Evolutionary conservation across 2,329 filamentous ascomycete genomes (phyloP), one percentile per base, ranked within the genome.

Genomic region (Thielaviopsis musarum): DNA sequence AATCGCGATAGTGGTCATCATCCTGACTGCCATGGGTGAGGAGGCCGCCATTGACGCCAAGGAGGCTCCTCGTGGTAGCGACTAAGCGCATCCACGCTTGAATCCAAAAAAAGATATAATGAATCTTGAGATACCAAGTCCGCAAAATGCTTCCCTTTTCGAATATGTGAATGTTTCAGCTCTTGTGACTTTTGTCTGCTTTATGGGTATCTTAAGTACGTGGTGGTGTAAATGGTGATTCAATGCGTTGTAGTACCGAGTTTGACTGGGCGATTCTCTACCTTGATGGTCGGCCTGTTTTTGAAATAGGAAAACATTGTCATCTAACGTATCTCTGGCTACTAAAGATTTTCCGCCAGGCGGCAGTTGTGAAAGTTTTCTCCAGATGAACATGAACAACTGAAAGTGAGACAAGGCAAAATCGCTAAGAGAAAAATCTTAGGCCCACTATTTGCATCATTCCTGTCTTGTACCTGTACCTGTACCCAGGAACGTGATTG

Each of bases 1-100:
- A 52, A 26, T 45, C 10, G 64, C 95, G 90, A 90, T 76, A 85
- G 97, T 69, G 86, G 54, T 62, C 28, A 54, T 91, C 69, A 83
- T 98, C 73, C 87, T 95, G 72, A 88, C 88, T 69, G 84, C 93
- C 72, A 98, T 98, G 93, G 88, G 88, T 71, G 91, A 98, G 78
- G 88, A 97, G 81, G 77, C 81, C 68, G 87, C 85, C 70, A 85
- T 96, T 72, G 91, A 96, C 72, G 87, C 84, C 76, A 97, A 97
- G 84, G 91, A 96, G 78, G 88, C 88, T 74, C 84, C 87, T 73
- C 68, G 69, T 56, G 60, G 54, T 56, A 57, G 55, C 59, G 57
- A 56, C 52, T 61, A 59, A 62, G 61, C 54, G 45, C 21, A 51
- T 56, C 45, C n/a, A 49, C 45, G 48, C 49, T 45, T 60, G 34